These are phyloP conservation scores for Phytophthora syringae DNA, from an alignment of 352 stramenopile species.

Conservation along the genomic window DNA sequence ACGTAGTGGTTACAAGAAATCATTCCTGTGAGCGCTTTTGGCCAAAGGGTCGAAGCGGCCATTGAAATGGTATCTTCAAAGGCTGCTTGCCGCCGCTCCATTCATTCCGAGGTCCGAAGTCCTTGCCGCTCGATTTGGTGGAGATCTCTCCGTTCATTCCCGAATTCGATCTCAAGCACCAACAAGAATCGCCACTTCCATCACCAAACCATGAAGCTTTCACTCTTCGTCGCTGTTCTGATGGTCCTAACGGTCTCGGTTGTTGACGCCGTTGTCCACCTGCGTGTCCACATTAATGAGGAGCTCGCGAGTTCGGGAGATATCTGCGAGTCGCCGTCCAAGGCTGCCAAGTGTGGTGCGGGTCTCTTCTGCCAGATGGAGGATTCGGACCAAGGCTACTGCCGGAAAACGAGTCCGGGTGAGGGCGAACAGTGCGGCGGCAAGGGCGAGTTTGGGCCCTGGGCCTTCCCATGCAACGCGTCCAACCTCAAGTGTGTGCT, in stretches of 20 bases:
- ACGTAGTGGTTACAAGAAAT: background rate
- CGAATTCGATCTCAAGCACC: background rate
- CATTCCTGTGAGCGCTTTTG: background rate
- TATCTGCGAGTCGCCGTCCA: background rate
- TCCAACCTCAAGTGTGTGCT: background rate
- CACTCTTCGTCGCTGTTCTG: background rate
- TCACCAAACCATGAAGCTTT: background rate
- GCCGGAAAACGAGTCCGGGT: slow-evolving; percentile 20
- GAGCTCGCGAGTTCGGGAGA: background rate
- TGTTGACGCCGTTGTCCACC: background rate
- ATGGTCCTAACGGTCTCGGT: background rate
- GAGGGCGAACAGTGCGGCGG: slow-evolving; percentile 27
- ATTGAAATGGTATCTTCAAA: background rate
- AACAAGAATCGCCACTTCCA: background rate
- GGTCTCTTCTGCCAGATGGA: slow-evolving; percentile 10
- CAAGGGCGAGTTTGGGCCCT: slow-evolving; percentile 11
- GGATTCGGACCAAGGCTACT: slow-evolving; percentile 20
- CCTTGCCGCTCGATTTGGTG: too few relatives aligned
- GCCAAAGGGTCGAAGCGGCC: background rate
- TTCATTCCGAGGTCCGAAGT: background rate
- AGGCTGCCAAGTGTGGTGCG: background rate
- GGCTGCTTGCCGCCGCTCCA: background rate
- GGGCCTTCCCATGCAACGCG: slow-evolving; percentile 15
- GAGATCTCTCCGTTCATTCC: background rate
- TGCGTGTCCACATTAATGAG: background rate